Conservation (phyloP, 768 basidiomycete genomes). For the Baorangia bicolor region DNA sequence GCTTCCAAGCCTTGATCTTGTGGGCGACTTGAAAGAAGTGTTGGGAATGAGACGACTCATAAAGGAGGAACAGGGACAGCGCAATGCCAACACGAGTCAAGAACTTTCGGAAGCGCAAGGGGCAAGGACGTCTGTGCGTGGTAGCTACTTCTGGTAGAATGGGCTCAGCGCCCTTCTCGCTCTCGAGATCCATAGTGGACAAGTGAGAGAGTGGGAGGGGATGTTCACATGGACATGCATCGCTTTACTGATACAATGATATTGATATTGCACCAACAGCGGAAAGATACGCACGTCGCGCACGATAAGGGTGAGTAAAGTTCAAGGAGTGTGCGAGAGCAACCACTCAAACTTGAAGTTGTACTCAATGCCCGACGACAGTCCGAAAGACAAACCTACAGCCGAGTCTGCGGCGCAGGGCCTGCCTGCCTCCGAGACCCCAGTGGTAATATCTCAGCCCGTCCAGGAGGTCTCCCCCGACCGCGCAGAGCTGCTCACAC, state of each 20-base stretch:
- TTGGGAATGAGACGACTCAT: not conserved
- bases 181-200: constrained; percentile 18
- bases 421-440: not conserved
- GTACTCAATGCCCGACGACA: constrained; percentile 19
- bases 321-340: too few relatives aligned
- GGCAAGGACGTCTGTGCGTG: not conserved
- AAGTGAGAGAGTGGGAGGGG: not conserved
- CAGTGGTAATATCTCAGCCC: not conserved
- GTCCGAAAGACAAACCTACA: not conserved
- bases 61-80: constrained; percentile 13
- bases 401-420: not conserved
- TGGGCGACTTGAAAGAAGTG: not conserved
- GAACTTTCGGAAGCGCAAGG: constrained; percentile 1
- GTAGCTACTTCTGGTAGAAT: constrained; percentile 13
- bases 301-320: not conserved
- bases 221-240: constrained; percentile 12
- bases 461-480: constrained; percentile 14
- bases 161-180: constrained; percentile 3
- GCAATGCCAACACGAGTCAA: constrained; percentile 5
- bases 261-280: not conserved
- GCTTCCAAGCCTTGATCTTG: constrained; percentile 7
- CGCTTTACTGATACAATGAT: not conserved
- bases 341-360: not conserved
- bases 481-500: constrained; percentile 46
- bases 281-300: not conserved